Percentiles rank a stretch among this genome's conserved stretches.
phyloP scores from a whole-genome alignment of 2,329 filamentous ascomycete genomes.

The Colletotrichum sp. region DNA sequence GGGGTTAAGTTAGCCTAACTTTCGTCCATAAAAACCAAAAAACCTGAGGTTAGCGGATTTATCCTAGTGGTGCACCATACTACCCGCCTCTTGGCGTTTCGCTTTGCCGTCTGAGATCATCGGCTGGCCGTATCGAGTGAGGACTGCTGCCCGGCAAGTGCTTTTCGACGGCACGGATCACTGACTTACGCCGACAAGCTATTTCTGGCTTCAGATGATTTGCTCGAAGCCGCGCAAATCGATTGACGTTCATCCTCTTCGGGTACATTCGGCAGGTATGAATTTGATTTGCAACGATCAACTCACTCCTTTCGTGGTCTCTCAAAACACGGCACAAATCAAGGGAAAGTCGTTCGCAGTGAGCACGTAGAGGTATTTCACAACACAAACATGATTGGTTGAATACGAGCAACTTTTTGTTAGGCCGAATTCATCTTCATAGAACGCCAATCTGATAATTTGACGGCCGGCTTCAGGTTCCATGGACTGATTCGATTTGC shows the following conservation, averaged over 20 bases:
- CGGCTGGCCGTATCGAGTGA: neutral
- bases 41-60: too few relatives aligned
- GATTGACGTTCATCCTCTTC: neutral
- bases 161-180: neutral
- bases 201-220: neutral
- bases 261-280: fast-evolving
- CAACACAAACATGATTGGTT: neutral
- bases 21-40: too few relatives aligned
- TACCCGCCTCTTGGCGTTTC: slow-evolving; percentile 14
- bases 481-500: neutral
- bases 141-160: neutral
- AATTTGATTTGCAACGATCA: fast-evolving
- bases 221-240: neutral
- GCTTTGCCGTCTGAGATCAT: neutral
- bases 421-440: too few relatives aligned
- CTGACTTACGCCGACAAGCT: neutral
- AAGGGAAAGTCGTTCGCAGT: neutral
- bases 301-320: neutral
- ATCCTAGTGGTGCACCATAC: too few relatives aligned
- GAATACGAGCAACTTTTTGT: neutral
- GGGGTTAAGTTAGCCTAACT: too few relatives aligned
- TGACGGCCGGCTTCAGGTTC: neutral
- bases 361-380: neutral
- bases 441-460: neutral
- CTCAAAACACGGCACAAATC: neutral